Conservation (phyloP, 2,329 filamentous ascomycete genomes). For the Aulographum hederae region DNA sequence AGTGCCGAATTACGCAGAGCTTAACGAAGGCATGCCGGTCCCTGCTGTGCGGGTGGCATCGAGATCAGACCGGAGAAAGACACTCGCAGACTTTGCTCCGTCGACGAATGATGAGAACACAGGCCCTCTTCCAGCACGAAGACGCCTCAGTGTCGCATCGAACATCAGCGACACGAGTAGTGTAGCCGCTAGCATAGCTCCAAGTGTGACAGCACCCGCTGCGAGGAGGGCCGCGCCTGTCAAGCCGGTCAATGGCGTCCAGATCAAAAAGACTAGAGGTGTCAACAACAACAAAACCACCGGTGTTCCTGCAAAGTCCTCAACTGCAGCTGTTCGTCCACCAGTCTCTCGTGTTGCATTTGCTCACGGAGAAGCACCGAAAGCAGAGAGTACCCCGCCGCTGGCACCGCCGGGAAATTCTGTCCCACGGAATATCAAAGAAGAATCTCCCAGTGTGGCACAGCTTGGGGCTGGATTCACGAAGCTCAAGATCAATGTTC, state of each 20-base stretch:
- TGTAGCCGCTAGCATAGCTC: slow-evolving; percentile 16
- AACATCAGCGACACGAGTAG: slow-evolving; percentile 10
- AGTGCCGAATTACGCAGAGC: slow-evolving; percentile 3
- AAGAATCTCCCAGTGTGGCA: slow-evolving; percentile 8
- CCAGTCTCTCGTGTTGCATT: neutral
- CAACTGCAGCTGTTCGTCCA: neutral
- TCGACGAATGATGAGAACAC: slow-evolving; percentile 1
- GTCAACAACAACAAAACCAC: slow-evolving; percentile 12
- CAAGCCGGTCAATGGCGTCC: slow-evolving; percentile 15
- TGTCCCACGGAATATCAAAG: neutral
- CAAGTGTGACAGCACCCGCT: slow-evolving; percentile 19
- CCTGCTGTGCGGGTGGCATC: neutral
- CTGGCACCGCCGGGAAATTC: neutral
- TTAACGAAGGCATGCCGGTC: neutral
- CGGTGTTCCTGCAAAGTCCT: neutral
- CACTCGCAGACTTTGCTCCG: slow-evolving; percentile 1
- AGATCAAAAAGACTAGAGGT: slow-evolving; percentile 43
- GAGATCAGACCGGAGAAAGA: slow-evolving; percentile 3
- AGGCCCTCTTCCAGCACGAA: slow-evolving; percentile 3
- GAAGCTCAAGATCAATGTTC: slow-evolving; percentile 39
- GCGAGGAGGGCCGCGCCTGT: neutral
- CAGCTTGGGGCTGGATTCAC: slow-evolving; percentile 31
- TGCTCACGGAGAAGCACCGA: neutral
- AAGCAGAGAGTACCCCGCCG: neutral
- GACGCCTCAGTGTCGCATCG: slow-evolving; percentile 27